Evolutionary conservation across 371 early-diverging fungal genomes (phyloP).

Genomic region (Rhizopus arrhizus): DNA sequence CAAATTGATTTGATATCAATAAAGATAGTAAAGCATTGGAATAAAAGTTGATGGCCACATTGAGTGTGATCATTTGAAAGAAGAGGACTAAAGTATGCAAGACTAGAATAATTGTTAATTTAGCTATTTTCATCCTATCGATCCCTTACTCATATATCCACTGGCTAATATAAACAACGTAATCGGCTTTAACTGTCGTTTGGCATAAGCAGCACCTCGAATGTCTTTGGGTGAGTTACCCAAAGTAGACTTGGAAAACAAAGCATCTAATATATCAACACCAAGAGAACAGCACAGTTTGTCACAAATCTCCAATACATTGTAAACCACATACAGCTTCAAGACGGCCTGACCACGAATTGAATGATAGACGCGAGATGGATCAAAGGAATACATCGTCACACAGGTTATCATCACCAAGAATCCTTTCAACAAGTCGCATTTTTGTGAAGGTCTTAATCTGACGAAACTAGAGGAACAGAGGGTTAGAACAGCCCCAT

Average conservation of each 20-base stretch:
- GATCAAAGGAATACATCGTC: conserved; percentile 78
- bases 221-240: conserved; percentile 38
- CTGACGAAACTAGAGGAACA: conserved; percentile 33
- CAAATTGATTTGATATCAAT: conserved; percentile 96
- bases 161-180: conserved; percentile 74
- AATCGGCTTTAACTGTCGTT: conserved; percentile 56
- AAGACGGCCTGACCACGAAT: conserved; percentile 94
- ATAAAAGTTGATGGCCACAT: conserved; percentile 95
- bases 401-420: conserved; percentile 75
- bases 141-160: conserved; percentile 71
- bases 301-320: conserved; percentile 93
- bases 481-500: not conserved
- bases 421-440: conserved; percentile 83
- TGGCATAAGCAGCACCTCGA: conserved; percentile 40
- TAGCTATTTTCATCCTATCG: not conserved
- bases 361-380: conserved; percentile 90
- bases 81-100: conserved; percentile 89
- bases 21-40: conserved; percentile 90
- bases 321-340: conserved; percentile 97
- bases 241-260: conserved; percentile 74
- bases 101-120: conserved; percentile 34
- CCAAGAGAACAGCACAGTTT: conserved; percentile 92
- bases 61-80: conserved; percentile 93
- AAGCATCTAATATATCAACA: conserved; percentile 90
- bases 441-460: conserved; percentile 77